Percentiles rank a stretch among this genome's conserved stretches.
phyloP scores from a whole-genome alignment of 2,329 filamentous ascomycete genomes.

The Keithomyces neogunnii region DNA sequence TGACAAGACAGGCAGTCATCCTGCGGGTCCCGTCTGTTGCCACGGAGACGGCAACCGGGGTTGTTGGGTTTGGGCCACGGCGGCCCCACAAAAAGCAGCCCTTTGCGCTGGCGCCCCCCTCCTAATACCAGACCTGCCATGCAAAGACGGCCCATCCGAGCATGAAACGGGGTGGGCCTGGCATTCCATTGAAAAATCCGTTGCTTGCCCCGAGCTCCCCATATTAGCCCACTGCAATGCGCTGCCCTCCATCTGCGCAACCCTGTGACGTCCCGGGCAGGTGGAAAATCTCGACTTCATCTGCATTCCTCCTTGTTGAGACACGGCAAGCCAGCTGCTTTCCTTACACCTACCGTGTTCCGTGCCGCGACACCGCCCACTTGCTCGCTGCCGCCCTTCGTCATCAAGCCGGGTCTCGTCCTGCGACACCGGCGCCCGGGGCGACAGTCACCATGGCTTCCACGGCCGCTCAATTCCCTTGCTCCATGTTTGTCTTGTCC shows the following conservation, averaged over 20 bases:
- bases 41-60: slow-evolving; percentile 12
- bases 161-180: slow-evolving; percentile 1
- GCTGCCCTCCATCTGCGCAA: not conserved
- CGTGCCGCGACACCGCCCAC: not conserved
- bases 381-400: not conserved
- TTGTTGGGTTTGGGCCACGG: no score
- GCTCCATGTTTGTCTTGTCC: slow-evolving; percentile 7
- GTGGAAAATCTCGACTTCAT: slow-evolving; percentile 1
- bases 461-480: slow-evolving; percentile 4
- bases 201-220: not conserved
- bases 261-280: not conserved
- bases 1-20: slow-evolving; percentile 5
- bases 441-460: slow-evolving; percentile 4
- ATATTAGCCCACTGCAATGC: no score
- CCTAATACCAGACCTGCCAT: no score
- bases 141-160: not conserved
- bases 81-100: no score
- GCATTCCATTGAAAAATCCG: no score
- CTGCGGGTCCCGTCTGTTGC: slow-evolving; percentile 12
- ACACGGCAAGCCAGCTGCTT: not conserved
- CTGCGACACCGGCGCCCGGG: not conserved
- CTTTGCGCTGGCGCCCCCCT: no score
- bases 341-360: no score
- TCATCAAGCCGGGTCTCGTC: not conserved
- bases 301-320: slow-evolving; percentile 8